These are phyloP conservation scores for Ogataea trehaloabstinens DNA, from an alignment of 805 yeast species.

Conservation along the genomic window DNA sequence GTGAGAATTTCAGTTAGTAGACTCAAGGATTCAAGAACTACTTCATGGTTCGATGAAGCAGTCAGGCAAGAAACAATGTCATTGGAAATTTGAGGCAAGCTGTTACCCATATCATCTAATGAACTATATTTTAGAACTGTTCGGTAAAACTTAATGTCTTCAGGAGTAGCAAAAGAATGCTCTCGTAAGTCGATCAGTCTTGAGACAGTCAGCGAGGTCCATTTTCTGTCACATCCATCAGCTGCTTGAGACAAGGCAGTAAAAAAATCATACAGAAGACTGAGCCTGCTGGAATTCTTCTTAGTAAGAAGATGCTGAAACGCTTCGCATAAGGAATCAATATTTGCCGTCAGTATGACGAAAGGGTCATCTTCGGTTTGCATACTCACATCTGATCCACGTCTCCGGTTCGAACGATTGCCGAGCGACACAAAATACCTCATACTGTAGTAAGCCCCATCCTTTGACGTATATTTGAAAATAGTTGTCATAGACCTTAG, in stretches of 20 bases:
- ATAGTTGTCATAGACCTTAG: slow-evolving; percentile 43
- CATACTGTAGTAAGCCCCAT: slow-evolving; percentile 33
- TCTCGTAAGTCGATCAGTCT: slow-evolving; percentile 21
- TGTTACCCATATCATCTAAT: slow-evolving; percentile 31
- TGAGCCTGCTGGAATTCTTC: slow-evolving; percentile 14
- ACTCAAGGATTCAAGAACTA: slow-evolving; percentile 28
- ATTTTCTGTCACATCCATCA: slow-evolving; percentile 23
- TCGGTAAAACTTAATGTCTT: slow-evolving; percentile 36
- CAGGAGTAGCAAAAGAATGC: slow-evolving; percentile 26
- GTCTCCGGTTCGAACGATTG: slow-evolving; percentile 20
- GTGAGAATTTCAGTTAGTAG: slow-evolving; percentile 23
- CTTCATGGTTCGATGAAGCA: slow-evolving; percentile 29
- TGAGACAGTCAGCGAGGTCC: slow-evolving; percentile 17
- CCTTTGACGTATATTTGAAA: slow-evolving; percentile 30
- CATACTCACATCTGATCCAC: slow-evolving; percentile 42
- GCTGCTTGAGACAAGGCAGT: slow-evolving; percentile 26
- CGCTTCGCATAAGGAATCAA: slow-evolving; percentile 16
- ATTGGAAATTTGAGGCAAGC: slow-evolving; percentile 20
- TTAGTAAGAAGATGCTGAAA: slow-evolving; percentile 16
- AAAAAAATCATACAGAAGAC: slow-evolving; percentile 24
- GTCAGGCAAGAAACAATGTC: slow-evolving; percentile 21
- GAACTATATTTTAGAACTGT: slow-evolving; percentile 32
- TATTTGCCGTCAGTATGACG: slow-evolving; percentile 11
- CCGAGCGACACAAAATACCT: slow-evolving; percentile 24
- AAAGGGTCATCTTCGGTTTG: slow-evolving; percentile 30